Evolutionary conservation across 345 rosid genomes (phyloP).

Genomic region (Bruguiera gymnorhiza): DNA sequence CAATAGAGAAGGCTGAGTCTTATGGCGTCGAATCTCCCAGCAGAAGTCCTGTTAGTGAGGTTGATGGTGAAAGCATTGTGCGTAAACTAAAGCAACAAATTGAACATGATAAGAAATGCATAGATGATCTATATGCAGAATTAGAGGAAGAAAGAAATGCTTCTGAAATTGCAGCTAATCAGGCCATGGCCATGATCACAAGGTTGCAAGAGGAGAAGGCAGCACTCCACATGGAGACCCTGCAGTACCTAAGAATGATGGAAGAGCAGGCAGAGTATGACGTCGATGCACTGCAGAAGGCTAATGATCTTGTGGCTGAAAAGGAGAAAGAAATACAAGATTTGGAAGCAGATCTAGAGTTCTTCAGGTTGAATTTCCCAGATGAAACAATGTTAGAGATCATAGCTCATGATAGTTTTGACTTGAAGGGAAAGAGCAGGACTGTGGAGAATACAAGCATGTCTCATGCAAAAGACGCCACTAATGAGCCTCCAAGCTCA

Average conservation of each 20-base stretch:
- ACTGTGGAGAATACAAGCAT: slow-evolving; percentile 13
- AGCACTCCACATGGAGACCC: slow-evolving; percentile 78
- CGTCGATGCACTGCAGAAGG: slow-evolving; percentile 75
- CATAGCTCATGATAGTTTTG: slow-evolving; percentile 16
- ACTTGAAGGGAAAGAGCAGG: slow-evolving; percentile 19
- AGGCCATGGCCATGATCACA: slow-evolving; percentile 98
- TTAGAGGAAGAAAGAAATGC: slow-evolving; percentile 95
- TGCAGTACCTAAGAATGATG: slow-evolving; percentile 82
- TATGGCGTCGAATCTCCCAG: slow-evolving; percentile 57
- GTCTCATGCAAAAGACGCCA: slow-evolving; percentile 13
- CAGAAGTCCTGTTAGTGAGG: slow-evolving; percentile 57
- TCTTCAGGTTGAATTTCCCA: slow-evolving; percentile 36
- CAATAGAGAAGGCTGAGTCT: slow-evolving; percentile 51
- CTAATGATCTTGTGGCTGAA: slow-evolving; percentile 60
- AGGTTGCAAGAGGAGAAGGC: slow-evolving; percentile 96
- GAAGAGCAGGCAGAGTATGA: slow-evolving; percentile 87
- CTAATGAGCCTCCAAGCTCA: slow-evolving; percentile 9
- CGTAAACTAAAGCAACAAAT: slow-evolving; percentile 73
- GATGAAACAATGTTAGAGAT: slow-evolving; percentile 35
- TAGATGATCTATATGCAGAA: slow-evolving; percentile 62
- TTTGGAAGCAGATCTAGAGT: slow-evolving; percentile 65
- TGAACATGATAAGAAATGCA: slow-evolving; percentile 56
- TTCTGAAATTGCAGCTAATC: slow-evolving; percentile 76
- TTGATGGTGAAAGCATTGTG: slow-evolving; percentile 70
- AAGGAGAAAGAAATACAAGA: slow-evolving; percentile 72